A percentile compares a stretch with the other conserved stretches of the same genome.
Evolutionary conservation across 129 eudicot species (phyloP).

Genomic region (Flaveria sonorensis): DNA sequence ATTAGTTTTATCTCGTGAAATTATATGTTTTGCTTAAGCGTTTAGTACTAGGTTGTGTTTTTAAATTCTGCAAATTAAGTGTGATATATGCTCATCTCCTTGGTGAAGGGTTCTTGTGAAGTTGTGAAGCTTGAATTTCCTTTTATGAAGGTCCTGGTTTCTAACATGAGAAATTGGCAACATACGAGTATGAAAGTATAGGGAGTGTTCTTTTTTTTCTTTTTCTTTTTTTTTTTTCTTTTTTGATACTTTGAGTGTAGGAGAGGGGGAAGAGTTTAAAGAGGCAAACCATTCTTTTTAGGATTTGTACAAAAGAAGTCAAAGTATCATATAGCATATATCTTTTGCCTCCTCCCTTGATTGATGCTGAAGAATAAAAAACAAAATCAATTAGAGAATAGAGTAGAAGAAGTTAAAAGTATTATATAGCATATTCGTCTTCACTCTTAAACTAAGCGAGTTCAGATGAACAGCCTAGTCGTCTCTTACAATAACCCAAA

Average conservation of each 20-base stretch:
- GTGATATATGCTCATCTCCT: no score
- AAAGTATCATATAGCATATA: constrained; percentile 18
- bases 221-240: background rate
- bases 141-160: background rate
- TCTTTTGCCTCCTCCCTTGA: background rate
- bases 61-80: no score
- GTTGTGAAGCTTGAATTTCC: background rate
- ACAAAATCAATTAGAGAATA: background rate
- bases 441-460: background rate
- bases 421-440: no score
- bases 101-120: background rate
- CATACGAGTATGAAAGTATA: background rate
- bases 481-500: background rate
- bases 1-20: background rate
- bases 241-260: constrained; percentile 25
- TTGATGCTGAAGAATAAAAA: background rate
- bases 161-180: background rate
- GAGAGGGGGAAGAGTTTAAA: constrained; percentile 14
- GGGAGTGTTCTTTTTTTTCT: background rate
- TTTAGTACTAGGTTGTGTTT: background rate
- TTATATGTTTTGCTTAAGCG: background rate
- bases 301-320: constrained; percentile 3
- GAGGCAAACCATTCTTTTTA: background rate
- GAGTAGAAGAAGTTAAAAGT: background rate
- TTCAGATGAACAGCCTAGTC: background rate